A percentile compares a stretch with the other conserved stretches of the same genome.
phyloP scores from a whole-genome alignment of 2,329 filamentous ascomycete genomes.

The Mycosphaerella arachidis region DNA sequence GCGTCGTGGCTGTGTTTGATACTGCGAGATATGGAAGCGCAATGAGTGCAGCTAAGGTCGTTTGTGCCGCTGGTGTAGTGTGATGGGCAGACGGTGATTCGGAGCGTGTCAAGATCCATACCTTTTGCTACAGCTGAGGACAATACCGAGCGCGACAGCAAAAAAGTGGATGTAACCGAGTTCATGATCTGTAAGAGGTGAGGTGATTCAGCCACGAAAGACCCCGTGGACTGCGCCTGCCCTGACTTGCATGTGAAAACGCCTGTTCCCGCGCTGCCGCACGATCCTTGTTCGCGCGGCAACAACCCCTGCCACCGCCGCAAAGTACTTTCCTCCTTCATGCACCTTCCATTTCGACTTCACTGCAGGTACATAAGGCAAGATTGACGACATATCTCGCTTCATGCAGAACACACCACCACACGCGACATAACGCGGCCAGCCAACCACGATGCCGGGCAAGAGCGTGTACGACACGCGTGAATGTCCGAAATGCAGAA shows the following conservation, averaged over 20 bases:
- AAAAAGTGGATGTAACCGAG: too few relatives aligned
- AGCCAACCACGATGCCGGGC: background rate
- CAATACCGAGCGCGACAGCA: too few relatives aligned
- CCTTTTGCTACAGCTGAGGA: too few relatives aligned
- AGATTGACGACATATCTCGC: background rate
- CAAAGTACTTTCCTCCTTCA: background rate
- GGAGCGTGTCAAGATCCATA: too few relatives aligned
- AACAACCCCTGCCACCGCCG: background rate
- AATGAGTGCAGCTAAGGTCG: too few relatives aligned
- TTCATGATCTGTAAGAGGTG: too few relatives aligned
- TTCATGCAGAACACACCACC: background rate
- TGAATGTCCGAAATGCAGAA: background rate
- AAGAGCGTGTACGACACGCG: background rate
- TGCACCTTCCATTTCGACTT: background rate
- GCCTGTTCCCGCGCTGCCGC: background rate
- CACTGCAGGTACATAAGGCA: background rate
- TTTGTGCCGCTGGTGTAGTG: too few relatives aligned
- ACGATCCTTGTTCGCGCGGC: background rate
- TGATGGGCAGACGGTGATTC: too few relatives aligned
- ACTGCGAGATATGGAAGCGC: background rate
- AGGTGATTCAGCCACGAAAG: too few relatives aligned
- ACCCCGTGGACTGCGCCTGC: background rate
- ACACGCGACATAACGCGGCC: background rate
- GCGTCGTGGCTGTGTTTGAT: slow-evolving; percentile 18
- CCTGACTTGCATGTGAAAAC: background rate